Percentiles rank a stretch among this genome's conserved stretches.
Conservation (phyloP, 108 stramenopile species). For the Cyclotella choctawhatcheeana region DNA sequence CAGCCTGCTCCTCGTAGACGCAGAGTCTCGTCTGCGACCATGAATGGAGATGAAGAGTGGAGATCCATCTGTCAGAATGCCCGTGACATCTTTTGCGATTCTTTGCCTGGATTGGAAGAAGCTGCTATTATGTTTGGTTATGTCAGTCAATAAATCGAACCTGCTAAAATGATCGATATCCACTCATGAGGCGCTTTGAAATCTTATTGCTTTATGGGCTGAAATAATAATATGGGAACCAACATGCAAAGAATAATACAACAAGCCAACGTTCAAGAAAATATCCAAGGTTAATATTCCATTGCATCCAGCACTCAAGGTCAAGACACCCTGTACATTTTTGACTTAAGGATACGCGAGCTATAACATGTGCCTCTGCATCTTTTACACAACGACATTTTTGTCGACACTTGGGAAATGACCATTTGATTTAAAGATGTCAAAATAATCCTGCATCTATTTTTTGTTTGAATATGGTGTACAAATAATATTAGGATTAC, state of each 20-base stretch:
- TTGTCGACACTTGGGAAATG: not conserved
- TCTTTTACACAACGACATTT: not conserved
- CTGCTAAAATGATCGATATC: not conserved
- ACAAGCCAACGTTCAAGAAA: too few species aligned
- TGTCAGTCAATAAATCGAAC: constrained; percentile 5
- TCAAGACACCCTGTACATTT: not conserved
- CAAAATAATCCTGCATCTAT: not conserved
- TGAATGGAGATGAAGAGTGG: constrained; percentile 45
- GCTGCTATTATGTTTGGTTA: constrained; percentile 84
- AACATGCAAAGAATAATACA: too few species aligned
- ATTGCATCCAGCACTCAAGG: not conserved
- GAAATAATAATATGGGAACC: not conserved
- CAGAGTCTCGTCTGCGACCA: constrained; percentile 16
- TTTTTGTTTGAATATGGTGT: constrained; percentile 12
- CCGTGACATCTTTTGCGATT: constrained; percentile 41
- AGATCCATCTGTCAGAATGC: constrained; percentile 39
- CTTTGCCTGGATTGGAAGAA: constrained; percentile 81
- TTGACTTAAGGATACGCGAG: not conserved
- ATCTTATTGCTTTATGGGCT: not conserved
- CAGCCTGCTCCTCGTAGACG: constrained; percentile 20
- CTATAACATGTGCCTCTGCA: not conserved
- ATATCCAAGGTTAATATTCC: not conserved
- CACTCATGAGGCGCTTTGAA: not conserved
- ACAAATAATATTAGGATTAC: constrained; percentile 11
- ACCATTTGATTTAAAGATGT: constrained; percentile 4